phyloP scores from a whole-genome alignment of 345 rosid species.

The Draba incana region DNA sequence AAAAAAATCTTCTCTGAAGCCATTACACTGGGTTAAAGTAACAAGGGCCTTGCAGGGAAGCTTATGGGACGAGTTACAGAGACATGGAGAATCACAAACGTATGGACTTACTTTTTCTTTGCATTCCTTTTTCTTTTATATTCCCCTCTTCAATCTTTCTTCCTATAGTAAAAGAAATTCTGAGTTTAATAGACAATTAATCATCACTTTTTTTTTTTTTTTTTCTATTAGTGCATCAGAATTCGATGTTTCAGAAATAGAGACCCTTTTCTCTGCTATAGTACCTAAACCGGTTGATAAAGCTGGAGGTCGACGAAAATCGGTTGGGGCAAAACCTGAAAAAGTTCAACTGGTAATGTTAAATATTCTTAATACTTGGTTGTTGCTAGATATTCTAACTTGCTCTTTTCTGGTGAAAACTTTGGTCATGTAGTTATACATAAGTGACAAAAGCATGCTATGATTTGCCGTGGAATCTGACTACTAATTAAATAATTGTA shows the following conservation, averaged over 20 bases:
- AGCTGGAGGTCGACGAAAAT: conserved; percentile 64
- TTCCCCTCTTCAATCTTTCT: conserved; percentile 15
- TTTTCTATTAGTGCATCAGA: conserved; percentile 65
- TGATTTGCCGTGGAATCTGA: conserved; percentile 21
- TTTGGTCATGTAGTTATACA: conserved; percentile 21
- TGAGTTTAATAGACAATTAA: conserved; percentile 5
- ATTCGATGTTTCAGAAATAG: conserved; percentile 93
- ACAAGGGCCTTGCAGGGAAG: conserved; percentile 98
- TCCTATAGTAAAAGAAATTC: conserved; percentile 15
- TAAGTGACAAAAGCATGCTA: conserved; percentile 28
- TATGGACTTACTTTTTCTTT: conserved; percentile 45
- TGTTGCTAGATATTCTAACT: conserved; percentile 9
- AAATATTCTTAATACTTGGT: conserved; percentile 4
- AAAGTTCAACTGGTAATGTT: conserved; percentile 79
- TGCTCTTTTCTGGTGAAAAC: conserved; percentile 28
- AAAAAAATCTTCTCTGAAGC: conserved; percentile 79
- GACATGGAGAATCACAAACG: conserved; percentile 86
- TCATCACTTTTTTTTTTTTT: neutral
- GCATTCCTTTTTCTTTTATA: conserved; percentile 16
- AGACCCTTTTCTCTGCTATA: conserved; percentile 62
- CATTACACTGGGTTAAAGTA: conserved; percentile 97
- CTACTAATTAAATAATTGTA: neutral
- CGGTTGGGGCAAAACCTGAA: conserved; percentile 81
- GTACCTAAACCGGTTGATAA: conserved; percentile 54
- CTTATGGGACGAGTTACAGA: conserved; percentile 98